Conservation (phyloP, 1,139 yeast species). For the Taphrina communis region DNA sequence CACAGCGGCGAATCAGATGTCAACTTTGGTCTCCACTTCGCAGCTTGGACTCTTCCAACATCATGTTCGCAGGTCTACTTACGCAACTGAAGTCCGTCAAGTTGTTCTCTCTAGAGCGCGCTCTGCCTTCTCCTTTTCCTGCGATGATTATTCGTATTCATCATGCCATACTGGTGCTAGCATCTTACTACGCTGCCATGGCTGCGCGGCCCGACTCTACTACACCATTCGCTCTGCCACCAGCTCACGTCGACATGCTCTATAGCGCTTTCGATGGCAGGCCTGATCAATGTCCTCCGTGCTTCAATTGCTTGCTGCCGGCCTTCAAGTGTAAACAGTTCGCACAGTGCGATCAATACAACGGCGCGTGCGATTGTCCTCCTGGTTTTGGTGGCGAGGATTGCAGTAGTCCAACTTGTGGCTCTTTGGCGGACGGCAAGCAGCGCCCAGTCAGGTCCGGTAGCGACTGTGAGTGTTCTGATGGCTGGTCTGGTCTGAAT, state of each 20-base stretch:
- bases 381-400: slow-evolving; percentile 94
- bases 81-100: neutral
- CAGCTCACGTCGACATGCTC: neutral
- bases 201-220: neutral
- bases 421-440: slow-evolving; percentile 68
- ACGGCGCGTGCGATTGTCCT: slow-evolving; percentile 91
- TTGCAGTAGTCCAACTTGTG: slow-evolving; percentile 88
- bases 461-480: slow-evolving; percentile 69
- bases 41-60: neutral
- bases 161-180: neutral
- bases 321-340: slow-evolving; percentile 89
- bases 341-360: slow-evolving; percentile 79
- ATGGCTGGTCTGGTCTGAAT: slow-evolving; percentile 93
- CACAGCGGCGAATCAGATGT: no score
- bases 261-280: slow-evolving; percentile 9
- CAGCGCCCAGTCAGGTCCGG: slow-evolving; percentile 67
- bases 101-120: no score
- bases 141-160: neutral
- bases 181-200: neutral
- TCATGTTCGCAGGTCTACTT: neutral
- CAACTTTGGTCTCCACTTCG: neutral
- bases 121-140: no score
- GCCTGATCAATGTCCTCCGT: slow-evolving; percentile 41
- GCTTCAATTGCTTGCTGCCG: slow-evolving; percentile 89
- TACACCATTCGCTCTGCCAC: neutral